Base-by-base conservation (phyloP, 1,284 basidiomycete genomes). In the Phylloporus gajari region DNA sequence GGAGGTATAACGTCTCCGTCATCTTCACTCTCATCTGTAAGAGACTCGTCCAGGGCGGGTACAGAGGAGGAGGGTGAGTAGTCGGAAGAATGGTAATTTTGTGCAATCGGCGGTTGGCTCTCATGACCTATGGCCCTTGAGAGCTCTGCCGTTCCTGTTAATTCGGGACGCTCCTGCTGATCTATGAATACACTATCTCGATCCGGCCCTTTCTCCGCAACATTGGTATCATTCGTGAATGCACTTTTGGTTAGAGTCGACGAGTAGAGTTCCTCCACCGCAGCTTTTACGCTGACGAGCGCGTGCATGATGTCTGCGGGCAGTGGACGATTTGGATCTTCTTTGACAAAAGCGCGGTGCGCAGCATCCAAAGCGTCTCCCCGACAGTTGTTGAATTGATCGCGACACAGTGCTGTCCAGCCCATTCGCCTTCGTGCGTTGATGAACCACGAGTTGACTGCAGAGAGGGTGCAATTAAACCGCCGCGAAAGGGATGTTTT, bases 361-460 rank as follows among this genome's bases (percentile, higher is more conserved):
- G 88, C 87, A 0, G 84, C 85, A 40, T 83, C 81, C 2, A 86
- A 42, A 4, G 85, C 83, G 0, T 85, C 81, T 0, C 73, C 75
- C 15, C 85, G 81, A 40, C 84, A 83, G 12, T 84, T 84, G 0
- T 72, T 44, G 70, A 88, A 90, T 8, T 73, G 70, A 2, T 75
- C 71, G 44, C 81, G 84, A 12, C 83, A 83, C 1, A 89, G 68
- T 0, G 70, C 60, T 3, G 85, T 88, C 89, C 88, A 90, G 0
- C 88, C 88, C 5, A 89, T 88, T 1, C 87, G 83, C 15, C 84
- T 82, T 1, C 89, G 80, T 3, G 79, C 80, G 40, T 86, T 85
- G 17, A 81, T 75, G 60, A 90, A 90, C 89, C 88, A 90, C 0
- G 79, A 76, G 68, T 84, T 84, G 27, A 90, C 75, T 7, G 84